Evolutionary conservation across 1,284 basidiomycete species (phyloP).

Genomic region (Waitea zeae): DNA sequence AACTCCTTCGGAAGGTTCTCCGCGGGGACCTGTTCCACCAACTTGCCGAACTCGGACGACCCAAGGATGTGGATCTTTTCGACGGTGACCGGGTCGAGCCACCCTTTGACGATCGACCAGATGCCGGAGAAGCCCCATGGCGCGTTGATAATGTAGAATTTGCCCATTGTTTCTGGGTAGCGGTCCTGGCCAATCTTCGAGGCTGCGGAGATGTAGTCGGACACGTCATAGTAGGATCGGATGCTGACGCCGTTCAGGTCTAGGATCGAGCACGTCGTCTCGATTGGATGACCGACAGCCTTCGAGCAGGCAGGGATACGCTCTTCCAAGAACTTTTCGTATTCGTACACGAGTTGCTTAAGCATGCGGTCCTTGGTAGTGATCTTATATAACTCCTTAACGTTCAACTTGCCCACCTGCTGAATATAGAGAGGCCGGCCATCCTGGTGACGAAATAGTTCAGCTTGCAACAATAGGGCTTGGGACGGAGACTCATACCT

Average conservation of each 20-base stretch:
- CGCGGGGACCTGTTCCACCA: slow-evolving; percentile 66
- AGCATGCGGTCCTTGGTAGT: slow-evolving; percentile 86
- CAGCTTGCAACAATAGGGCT: neutral
- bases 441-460: slow-evolving; percentile 34
- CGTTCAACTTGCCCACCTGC: slow-evolving; percentile 80
- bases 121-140: slow-evolving; percentile 86
- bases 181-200: slow-evolving; percentile 78
- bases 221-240: slow-evolving; percentile 80
- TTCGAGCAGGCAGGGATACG: slow-evolving; percentile 75
- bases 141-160: slow-evolving; percentile 92
- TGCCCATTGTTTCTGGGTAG: slow-evolving; percentile 92
- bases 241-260: slow-evolving; percentile 79
- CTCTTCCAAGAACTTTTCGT: slow-evolving; percentile 75
- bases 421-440: slow-evolving; percentile 95
- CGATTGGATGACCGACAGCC: slow-evolving; percentile 70
- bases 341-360: slow-evolving; percentile 82
- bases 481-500: slow-evolving; percentile 25
- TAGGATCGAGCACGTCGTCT: slow-evolving; percentile 98
- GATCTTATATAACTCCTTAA: slow-evolving; percentile 63
- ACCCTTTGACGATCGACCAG: slow-evolving; percentile 83
- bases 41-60: slow-evolving; percentile 41
- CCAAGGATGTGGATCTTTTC: slow-evolving; percentile 83
- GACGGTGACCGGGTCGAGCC: slow-evolving; percentile 92
- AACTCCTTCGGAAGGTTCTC: slow-evolving; percentile 78
- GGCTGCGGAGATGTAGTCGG: slow-evolving; percentile 77